A percentile compares a stretch with the other conserved stretches of the same genome.
Evolutionary conservation across 139 green algal species (phyloP).

Genomic region (Chlamydomonas eustigma): DNA sequence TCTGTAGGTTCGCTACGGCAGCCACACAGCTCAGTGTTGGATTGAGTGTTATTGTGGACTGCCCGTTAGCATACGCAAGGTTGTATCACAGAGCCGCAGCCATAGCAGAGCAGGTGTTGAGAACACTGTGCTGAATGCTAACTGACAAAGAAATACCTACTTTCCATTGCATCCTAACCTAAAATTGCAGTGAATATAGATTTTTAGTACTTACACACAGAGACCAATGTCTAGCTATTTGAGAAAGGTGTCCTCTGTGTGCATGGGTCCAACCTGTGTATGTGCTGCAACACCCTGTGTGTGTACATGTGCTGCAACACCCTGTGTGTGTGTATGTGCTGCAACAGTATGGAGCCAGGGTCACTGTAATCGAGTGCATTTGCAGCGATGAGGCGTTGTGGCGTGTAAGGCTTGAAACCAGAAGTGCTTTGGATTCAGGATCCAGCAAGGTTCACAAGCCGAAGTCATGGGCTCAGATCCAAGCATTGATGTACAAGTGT

Average conservation of each 20-base stretch:
- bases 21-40: slow-evolving; percentile 48
- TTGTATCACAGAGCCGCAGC: slow-evolving; percentile 47
- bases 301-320: neutral
- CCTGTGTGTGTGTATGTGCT: neutral
- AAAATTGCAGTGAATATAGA: neutral
- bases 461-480: slow-evolving; percentile 43
- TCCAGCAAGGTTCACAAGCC: slow-evolving; percentile 49
- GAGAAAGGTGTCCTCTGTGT: neutral
- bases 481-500: slow-evolving; percentile 34
- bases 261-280: too few species aligned
- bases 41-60: slow-evolving; percentile 60
- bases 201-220: neutral
- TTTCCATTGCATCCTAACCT: neutral
- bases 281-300: too few species aligned
- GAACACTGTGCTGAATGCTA: neutral
- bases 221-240: neutral
- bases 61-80: slow-evolving; percentile 50
- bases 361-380: slow-evolving; percentile 58
- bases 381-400: slow-evolving; percentile 35
- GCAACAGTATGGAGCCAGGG: slow-evolving; percentile 15
- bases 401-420: slow-evolving; percentile 45
- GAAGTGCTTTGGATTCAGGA: slow-evolving; percentile 18
- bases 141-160: neutral
- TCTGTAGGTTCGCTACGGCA: slow-evolving; percentile 18
- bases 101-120: slow-evolving; percentile 35